Evolutionary conservation across 2,329 filamentous ascomycete species (phyloP), one percentile per base, ranked within the genome.

Genomic region (Hyphodiscus sp.): DNA sequence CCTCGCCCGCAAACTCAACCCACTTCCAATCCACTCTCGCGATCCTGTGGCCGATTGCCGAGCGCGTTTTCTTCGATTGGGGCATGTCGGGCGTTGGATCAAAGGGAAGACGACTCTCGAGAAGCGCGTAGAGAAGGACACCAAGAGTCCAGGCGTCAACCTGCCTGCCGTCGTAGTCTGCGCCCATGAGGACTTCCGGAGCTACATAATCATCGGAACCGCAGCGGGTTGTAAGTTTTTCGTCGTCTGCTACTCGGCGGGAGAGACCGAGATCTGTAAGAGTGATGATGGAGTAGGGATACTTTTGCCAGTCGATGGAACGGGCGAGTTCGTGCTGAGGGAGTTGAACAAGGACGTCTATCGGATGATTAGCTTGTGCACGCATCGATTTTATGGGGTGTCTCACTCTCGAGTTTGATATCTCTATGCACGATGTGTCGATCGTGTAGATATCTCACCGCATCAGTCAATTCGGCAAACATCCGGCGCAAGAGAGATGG

Each of bases 201-300:
- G 94, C 92, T 1, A 92, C 92, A 68, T 99, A 99, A 71, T 99
- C 94, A 71, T 97, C 94, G 42, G 89, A 95, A 30, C 94, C 94
- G 69, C 94, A 99, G 10, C 94, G 83, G 1, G 92, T 97, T 57
- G 89, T 89, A n/a, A 99, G 79, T 56, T 92, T 86, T 61, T 95
- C 90, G 50, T 90, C 89, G 58, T 90, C 86, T 16, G 89, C 82
- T 41, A 97, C 89, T 38, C 87, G 85, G 51, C 92, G 82, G 2
- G 91, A 95, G 13, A 99, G 82, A 15, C 94, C 94, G 13, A 99
- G 78, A 68, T 99, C 94, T 16, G 91, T 95, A 43, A 99, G 78
- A 1, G 91, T 96, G 52, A 92, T 82, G 50, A 97, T 80, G 1
- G 92, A 87, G 65, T 90, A 81, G 10, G 90, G 87, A 63, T 95